Evolutionary conservation across 148 eudicot species (phyloP).

Genomic region (Simmondsia chinensis): DNA sequence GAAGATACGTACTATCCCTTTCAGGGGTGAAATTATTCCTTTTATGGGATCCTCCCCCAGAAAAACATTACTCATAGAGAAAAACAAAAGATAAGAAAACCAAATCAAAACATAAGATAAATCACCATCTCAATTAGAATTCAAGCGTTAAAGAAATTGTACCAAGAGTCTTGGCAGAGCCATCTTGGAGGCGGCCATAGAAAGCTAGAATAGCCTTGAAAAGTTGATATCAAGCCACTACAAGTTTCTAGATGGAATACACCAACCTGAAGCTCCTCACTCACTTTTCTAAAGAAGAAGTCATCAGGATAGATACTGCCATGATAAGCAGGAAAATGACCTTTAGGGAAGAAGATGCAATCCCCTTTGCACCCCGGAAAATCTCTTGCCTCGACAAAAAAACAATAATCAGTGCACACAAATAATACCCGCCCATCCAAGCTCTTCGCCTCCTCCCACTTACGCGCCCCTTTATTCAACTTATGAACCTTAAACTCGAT

Average conservation of each 20-base stretch:
- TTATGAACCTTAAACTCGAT: neutral
- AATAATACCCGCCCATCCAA: neutral
- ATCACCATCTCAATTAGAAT: neutral
- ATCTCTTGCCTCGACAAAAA: neutral
- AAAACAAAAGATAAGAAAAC: no score
- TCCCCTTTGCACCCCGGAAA: neutral
- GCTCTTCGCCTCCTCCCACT: neutral
- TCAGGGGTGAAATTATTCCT: no score
- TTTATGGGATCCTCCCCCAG: no score
- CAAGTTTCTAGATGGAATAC: slow-evolving; percentile 2
- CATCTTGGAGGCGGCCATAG: slow-evolving; percentile 9
- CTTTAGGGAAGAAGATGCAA: neutral
- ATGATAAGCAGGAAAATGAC: neutral
- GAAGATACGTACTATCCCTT: no score
- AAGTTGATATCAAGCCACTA: slow-evolving; percentile 2
- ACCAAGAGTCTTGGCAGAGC: neutral
- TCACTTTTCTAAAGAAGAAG: neutral
- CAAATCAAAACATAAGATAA: neutral
- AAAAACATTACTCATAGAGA: no score
- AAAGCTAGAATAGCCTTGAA: slow-evolving; percentile 2
- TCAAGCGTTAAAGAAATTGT: neutral
- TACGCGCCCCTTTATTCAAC: neutral
- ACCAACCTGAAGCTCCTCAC: neutral
- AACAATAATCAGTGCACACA: slow-evolving; percentile 4
- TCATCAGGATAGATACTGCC: neutral